Base-by-base conservation (phyloP, 2,329 filamentous ascomycete genomes). In the Alternaria viburni region DNA sequence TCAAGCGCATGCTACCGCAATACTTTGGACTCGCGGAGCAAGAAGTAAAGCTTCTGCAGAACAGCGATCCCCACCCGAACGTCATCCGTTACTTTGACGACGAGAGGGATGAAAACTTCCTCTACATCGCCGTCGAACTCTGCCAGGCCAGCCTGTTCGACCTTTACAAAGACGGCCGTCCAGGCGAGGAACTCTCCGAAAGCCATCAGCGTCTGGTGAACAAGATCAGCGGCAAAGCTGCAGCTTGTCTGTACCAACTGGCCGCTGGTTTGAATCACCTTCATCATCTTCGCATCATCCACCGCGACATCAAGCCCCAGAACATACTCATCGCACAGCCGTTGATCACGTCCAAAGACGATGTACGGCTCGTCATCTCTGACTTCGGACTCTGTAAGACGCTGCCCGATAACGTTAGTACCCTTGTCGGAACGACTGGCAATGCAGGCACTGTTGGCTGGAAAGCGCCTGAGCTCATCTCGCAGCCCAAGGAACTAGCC, bases 351-450 rank as follows among this genome's bases (percentile, higher is more conserved):
- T 89, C 90, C 70, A 86, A 89, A 62, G 88, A 88, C 45, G 88
- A 86, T 36, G 90, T 93, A 23, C 90, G 95, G n/a, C 86, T 99
- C 41, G 88, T 99, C 5, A 97, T 99, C 36, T 98, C 96, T 0
- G 96, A 99, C 79, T 99, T 99, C 81, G 96, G 96, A 6, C 87
- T 99, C 1, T 98, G 96, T 80, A 99, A 98, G 85, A 98, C 97
- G 75, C 84, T 99, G 15, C 96, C 97, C 68, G 93, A 93, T 58
- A 93, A 94, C 7, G 93, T 97, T 77, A 97, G 93, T 59, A 98
- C 95, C 0, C 94, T 98, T 77, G 91, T 95, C 44, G 94, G 96
- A 9, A 97, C 95, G 4, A 98, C 95, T 0, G 93, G 93, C 12
- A 93, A 97, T 74, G 95, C 95, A 1, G 96, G 96, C 30, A 99